Evolutionary conservation across 1,284 basidiomycete genomes (phyloP).

Genomic region (Cystobasidium pallidum): DNA sequence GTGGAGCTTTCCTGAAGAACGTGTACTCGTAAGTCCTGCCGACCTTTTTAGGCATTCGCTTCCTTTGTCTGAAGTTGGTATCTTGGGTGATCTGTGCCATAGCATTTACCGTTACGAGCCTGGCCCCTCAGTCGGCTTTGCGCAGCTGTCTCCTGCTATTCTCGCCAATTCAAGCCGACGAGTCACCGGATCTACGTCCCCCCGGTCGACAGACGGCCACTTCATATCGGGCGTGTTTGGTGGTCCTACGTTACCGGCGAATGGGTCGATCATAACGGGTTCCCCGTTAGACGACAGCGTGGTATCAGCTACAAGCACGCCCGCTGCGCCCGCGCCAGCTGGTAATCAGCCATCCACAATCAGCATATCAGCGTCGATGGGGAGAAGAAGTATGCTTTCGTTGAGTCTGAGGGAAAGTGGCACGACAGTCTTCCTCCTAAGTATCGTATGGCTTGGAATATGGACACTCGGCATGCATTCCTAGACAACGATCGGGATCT

Average conservation of each 20-base stretch:
- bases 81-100: no score
- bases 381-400: not conserved
- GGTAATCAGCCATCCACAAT: not conserved
- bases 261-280: slow-evolving; percentile 33
- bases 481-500: not conserved
- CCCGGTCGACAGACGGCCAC: slow-evolving; percentile 6
- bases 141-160: slow-evolving; percentile 31
- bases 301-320: slow-evolving; percentile 2
- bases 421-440: not conserved
- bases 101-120: slow-evolving; percentile 43
- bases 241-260: slow-evolving; percentile 23
- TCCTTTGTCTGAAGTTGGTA: no score
- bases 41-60: no score
- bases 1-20: slow-evolving; percentile 56
- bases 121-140: slow-evolving; percentile 42
- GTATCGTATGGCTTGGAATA: slow-evolving; percentile 4
- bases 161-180: not conserved
- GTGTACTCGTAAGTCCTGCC: slow-evolving; percentile 55
- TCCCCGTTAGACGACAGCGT: slow-evolving; percentile 10
- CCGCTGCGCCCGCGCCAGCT: not conserved
- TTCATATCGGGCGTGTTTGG: slow-evolving; percentile 33
- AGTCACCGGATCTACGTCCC: not conserved
- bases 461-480: slow-evolving; percentile 23
- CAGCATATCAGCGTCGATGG: not conserved
- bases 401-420: not conserved